Evolutionary conservation across 106 monocot species (phyloP).

Genomic region (Dendrobium officinale): DNA sequence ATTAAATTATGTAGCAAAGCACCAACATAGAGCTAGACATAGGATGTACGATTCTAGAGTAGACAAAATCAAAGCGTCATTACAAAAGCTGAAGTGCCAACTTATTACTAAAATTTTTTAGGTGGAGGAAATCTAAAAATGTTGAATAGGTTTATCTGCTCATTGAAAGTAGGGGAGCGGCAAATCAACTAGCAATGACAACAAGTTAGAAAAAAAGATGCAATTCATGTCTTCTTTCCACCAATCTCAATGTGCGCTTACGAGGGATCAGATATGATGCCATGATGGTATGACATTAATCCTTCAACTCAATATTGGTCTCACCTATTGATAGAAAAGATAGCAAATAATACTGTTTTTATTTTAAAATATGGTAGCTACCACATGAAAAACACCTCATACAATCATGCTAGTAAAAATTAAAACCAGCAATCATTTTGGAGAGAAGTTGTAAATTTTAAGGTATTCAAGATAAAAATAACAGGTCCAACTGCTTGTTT

Average conservation of each 20-base stretch:
- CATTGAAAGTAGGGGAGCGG: neutral
- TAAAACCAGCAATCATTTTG: neutral
- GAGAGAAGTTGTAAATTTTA: neutral
- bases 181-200: neutral
- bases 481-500: neutral
- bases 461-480: neutral
- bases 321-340: neutral
- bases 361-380: neutral
- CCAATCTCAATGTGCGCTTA: neutral
- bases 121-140: neutral
- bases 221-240: neutral
- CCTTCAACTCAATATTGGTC: neutral
- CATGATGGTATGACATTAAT: neutral
- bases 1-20: neutral
- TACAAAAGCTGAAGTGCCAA: neutral
- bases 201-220: neutral
- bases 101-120: neutral
- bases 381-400: neutral
- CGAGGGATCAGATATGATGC: neutral
- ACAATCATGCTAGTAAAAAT: neutral
- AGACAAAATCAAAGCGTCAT: neutral
- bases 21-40: neutral
- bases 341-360: neutral
- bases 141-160: neutral
- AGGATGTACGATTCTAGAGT: neutral